Evolutionary conservation across 2,329 filamentous ascomycete species (phyloP), one percentile per base, ranked within the genome.

Genomic region (Sclerotiophoma versabilis): DNA sequence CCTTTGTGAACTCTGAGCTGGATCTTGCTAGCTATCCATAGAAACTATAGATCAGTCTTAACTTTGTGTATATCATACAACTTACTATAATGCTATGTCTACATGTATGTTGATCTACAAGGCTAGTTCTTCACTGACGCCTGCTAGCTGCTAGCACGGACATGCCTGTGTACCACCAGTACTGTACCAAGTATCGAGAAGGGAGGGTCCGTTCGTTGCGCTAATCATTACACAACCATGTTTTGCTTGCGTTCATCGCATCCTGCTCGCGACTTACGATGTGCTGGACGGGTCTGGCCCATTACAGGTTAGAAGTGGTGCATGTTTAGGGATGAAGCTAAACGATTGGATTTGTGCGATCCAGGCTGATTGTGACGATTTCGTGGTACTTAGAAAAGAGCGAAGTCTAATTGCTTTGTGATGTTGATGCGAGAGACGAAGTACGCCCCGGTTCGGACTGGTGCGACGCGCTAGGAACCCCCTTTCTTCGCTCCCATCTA

Each of bases 231-330:
- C n/a, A n/a, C n/a, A n/a, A n/a, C n/a, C n/a, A n/a, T n/a, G n/a
- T n/a, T n/a, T 32, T 58, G 62, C 27, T 62, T 66, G 34, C 63
- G 64, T 42, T 60, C 55, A 19, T 36, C 29, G 27, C 62, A 65
- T 12, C 62, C 62, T 4, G 23, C 46, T 14, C 62, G 58, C 23
- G 62, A 65, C 47, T 64, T 65, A 7, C 57, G 49, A 37, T 65
- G 62, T 12, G 60, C 56, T 27, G 45, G 37, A 34, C 60, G 57
- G 17, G 54, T 63, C 41, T 51, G 34, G 12, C 52, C 46, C 47
- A 55, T 55, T 15, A n/a, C 34, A 30, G 43, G 30, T 25, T 53
- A 47, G 49, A n/a, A 29, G 5, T 14, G 12, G 14, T 22, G 15
- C 23, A 45, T 27, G n/a, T 15, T 10, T 5, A 23, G 12, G 14